Evolutionary conservation across 2,329 filamentous ascomycete species (phyloP), one percentile per base, ranked within the genome.

Genomic region (Sporothrix humicola): DNA sequence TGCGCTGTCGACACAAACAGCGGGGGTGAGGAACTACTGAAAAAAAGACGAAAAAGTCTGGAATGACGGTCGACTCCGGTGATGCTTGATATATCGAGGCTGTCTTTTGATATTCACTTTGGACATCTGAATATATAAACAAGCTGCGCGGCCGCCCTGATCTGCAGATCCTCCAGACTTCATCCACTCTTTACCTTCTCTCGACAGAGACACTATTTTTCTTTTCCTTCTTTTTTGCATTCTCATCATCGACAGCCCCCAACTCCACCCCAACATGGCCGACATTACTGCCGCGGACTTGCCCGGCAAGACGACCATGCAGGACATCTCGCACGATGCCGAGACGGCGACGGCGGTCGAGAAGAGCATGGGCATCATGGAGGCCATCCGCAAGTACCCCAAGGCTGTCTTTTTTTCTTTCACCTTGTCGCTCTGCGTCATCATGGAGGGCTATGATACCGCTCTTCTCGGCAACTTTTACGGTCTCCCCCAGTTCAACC

Each of bases 401-500:
- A 75, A 72, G 70, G 77, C 77, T 15, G 54, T 73, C 13, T 69
- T 69, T 48, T 76, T 72, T 61, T 74, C 74, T 54, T 46, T 76
- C 10, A 68, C 75, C 3, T 65, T 74, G 13, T 76, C 75, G n/a
- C 65, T 74, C 37, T 74, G 74, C 17, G 73, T 78, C 10, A 75
- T 78, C 59, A 77, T 77, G 76, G 77, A 78, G 61, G 77, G 77
- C 23, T 78, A 78, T 71, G 77, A 78, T 17, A 77, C 74, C 8
- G 74, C 76, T 5, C 71, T 78, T 71, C 71, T 78, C 37, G 76
- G 76, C 23, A 77, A 74, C 37, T 77, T 77, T 37, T 76, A 74
- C 15, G 76, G 73, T 0, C 76, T 75, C 59, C 76, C 77, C 7
- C 68, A 75, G 5, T 78, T 77, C 31, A 73, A 74, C 8, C 72